Base-by-base conservation (phyloP, 2,329 filamentous ascomycete genomes). In the Lecanosticta acicola region DNA sequence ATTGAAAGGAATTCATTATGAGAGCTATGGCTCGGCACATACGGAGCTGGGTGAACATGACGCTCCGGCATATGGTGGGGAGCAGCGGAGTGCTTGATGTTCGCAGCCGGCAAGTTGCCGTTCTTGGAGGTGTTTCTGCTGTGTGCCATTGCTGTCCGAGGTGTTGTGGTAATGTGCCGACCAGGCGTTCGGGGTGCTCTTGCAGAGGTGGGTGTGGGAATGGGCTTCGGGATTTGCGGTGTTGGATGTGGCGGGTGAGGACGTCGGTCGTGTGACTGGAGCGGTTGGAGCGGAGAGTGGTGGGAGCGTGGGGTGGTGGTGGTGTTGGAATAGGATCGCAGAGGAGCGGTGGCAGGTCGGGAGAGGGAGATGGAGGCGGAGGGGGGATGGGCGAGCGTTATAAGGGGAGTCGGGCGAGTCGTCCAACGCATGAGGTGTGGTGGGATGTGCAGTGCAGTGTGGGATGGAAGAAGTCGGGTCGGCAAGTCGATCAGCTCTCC, bases 61-160 rank as follows among this genome's bases (percentile, higher is more conserved):
- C 69, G 61, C 42, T 63, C 51, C 32, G 62, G 54, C 51, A 58
- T 43, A 29, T 53, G 50, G 50, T 58, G 57, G 48, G 61, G 61
- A 21, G 53, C 54, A 53, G 58, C 49, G 37, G 49, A 40, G 9
- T 50, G 53, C 53, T 64, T 64, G 57, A 68, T 54, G 60, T 66
- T 64, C 40, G 62, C 59, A 35, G 57, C 55, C 18, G 66, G 55
- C 19, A 45, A 56, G 39, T 43, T 18, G 34, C 43, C 50, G 26
- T 35, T 48, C 37, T 57, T 63, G 33, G 46, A 45, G n/a, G 48
- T 11, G 8, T 24, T 19, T 32, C 34, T 32, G 39, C 24, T 48
- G 29, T 42, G 43, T 32, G 47, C 19, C 48, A 50, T 50, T 8
- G 32, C 17, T n/a, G 41, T 37, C 16, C 17, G 7, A 10, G 32